phyloP scores from a whole-genome alignment of 306 rosid species.

The Pterocarpus santalinus region DNA sequence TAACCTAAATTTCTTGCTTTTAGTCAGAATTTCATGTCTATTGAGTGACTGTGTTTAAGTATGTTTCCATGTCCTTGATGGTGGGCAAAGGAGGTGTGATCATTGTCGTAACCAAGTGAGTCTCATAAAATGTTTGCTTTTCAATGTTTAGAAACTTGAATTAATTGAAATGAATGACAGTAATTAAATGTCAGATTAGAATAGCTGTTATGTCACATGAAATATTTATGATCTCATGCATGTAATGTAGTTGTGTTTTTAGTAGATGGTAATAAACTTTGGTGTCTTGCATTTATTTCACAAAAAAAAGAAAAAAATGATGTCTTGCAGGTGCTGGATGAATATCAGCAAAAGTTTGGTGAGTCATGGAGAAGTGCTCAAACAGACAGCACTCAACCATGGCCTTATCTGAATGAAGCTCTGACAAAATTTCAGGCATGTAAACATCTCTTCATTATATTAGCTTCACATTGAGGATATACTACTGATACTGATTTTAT shows the following conservation, averaged over 20 bases:
- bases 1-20: neutral
- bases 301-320: neutral
- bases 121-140: neutral
- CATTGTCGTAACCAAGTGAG: neutral
- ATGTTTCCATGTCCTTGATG: constrained; percentile 9
- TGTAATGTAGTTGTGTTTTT: constrained; percentile 23
- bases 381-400: constrained; percentile 70
- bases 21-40: constrained; percentile 14
- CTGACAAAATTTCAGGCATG: constrained; percentile 81
- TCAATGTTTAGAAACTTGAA: neutral
- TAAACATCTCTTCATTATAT: constrained; percentile 27
- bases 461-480: constrained; percentile 24
- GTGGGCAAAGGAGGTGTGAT: constrained; percentile 5
- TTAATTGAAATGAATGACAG: neutral
- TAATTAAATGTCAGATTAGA: constrained; percentile 21
- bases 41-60: neutral
- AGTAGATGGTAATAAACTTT: constrained; percentile 17
- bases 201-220: constrained; percentile 13
- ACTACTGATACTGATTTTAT: constrained; percentile 7
- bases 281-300: neutral
- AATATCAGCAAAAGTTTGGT: constrained; percentile 82
- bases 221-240: neutral
- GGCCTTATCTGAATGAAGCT: constrained; percentile 94
- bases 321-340: constrained; percentile 78
- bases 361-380: constrained; percentile 82